These are phyloP conservation scores for Striga hermonthica DNA, from an alignment of 305 asterid species.

Conservation along the genomic window DNA sequence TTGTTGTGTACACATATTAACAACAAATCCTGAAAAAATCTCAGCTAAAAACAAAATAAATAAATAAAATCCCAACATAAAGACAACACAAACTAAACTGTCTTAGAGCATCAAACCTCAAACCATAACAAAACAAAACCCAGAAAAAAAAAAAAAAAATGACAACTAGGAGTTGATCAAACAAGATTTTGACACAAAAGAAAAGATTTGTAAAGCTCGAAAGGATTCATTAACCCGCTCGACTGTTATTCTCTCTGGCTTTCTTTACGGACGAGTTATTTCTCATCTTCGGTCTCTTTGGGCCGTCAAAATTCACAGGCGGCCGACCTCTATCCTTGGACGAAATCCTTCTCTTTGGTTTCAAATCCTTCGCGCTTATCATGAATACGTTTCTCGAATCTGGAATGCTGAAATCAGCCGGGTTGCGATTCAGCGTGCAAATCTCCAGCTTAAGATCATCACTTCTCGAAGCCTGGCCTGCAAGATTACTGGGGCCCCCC, in stretches of 20 bases:
- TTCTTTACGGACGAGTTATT: slow-evolving; percentile 38
- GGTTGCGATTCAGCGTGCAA: slow-evolving; percentile 62
- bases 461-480: slow-evolving; percentile 27
- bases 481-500: slow-evolving; percentile 29
- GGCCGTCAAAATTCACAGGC: slow-evolving; percentile 30
- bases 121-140: not conserved
- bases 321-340: slow-evolving; percentile 29
- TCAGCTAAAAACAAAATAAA: slow-evolving; percentile 20
- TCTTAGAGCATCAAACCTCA: slow-evolving; percentile 12
- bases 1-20: slow-evolving; percentile 24
- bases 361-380: slow-evolving; percentile 48
- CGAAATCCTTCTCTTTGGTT: slow-evolving; percentile 34
- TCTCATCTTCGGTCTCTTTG: slow-evolving; percentile 40
- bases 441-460: slow-evolving; percentile 15
- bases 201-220: not conserved
- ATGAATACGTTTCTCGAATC: slow-evolving; percentile 54
- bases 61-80: slow-evolving; percentile 13
- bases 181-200: not conserved
- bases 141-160: not conserved
- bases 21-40: slow-evolving; percentile 16
- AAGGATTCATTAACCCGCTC: not conserved
- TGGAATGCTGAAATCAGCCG: slow-evolving; percentile 66
- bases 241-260: slow-evolving; percentile 27
- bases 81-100: not conserved
- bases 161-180: not conserved